phyloP scores from a whole-genome alignment of 2,329 filamentous ascomycete species.

The Fusarium paranaense region DNA sequence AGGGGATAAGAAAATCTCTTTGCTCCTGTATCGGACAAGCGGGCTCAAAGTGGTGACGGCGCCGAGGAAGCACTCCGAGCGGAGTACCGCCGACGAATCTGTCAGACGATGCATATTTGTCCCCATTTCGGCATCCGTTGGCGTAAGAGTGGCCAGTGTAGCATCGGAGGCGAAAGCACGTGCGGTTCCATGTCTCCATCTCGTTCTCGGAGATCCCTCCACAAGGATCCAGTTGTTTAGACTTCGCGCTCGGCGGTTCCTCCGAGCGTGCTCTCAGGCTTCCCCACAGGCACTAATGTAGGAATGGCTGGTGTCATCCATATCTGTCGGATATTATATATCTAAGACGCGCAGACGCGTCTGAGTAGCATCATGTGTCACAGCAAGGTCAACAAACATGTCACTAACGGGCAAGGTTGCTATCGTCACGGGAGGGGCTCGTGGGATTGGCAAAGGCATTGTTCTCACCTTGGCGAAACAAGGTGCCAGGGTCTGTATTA shows the following conservation, averaged over 20 bases:
- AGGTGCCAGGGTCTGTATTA: conserved; percentile 6
- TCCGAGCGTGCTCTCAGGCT: neutral
- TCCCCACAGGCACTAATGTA: neutral
- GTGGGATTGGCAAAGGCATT: conserved; percentile 14
- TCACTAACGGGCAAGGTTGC: conserved; percentile 4
- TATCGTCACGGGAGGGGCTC: conserved; percentile 16
- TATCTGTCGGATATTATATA: neutral
- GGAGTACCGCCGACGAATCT: neutral
- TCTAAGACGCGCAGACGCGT: neutral
- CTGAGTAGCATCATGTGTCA: neutral
- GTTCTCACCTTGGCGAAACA: conserved; percentile 6
- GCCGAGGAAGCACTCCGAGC: neutral
- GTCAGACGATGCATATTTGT: neutral
- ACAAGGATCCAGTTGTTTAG: neutral
- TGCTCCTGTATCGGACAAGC: neutral
- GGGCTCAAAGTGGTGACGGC: neutral
- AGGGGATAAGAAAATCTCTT: no score
- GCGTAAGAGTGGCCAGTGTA: neutral
- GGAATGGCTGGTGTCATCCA: neutral
- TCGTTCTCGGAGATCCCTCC: neutral
- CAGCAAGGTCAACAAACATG: neutral
- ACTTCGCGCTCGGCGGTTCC: neutral
- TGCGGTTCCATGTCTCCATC: neutral
- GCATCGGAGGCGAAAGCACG: neutral
- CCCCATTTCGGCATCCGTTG: neutral